These are phyloP conservation scores for Endoconidiophora polonica DNA, from an alignment of 2,329 filamentous ascomycete species.

Conservation along the genomic window DNA sequence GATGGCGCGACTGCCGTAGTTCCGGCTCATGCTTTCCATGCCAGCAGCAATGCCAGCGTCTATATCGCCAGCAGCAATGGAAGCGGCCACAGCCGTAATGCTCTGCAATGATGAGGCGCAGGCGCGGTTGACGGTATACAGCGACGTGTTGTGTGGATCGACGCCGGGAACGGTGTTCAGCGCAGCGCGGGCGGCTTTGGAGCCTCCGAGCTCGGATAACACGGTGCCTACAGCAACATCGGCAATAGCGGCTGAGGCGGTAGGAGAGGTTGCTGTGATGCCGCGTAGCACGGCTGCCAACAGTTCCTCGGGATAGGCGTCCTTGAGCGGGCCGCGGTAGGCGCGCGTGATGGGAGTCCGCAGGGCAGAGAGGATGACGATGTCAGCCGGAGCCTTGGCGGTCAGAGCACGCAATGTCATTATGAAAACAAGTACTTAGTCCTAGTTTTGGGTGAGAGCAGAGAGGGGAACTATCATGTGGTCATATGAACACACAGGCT, in stretches of 20 bases:
- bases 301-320: slow-evolving; percentile 76
- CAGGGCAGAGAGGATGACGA: slow-evolving; percentile 85
- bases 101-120: slow-evolving; percentile 66
- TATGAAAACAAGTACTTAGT: too few species aligned
- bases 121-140: slow-evolving; percentile 80
- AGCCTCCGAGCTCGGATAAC: slow-evolving; percentile 76
- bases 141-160: slow-evolving; percentile 51
- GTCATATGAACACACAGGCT: background rate
- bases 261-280: background rate
- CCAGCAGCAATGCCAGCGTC: slow-evolving; percentile 66
- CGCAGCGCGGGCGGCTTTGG: slow-evolving; percentile 82
- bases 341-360: slow-evolving; percentile 81
- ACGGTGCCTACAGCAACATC: slow-evolving; percentile 82
- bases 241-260: slow-evolving; percentile 15
- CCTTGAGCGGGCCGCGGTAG: slow-evolving; percentile 86
- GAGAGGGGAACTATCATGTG: background rate
- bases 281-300: slow-evolving; percentile 53
- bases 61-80: slow-evolving; percentile 59
- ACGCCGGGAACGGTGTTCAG: slow-evolving; percentile 56
- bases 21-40: slow-evolving; percentile 92
- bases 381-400: slow-evolving; percentile 31
- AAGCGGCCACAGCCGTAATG: slow-evolving; percentile 55
- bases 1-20: slow-evolving; percentile 75
- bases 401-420: slow-evolving; percentile 5
- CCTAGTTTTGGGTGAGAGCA: too few species aligned